Evolutionary conservation across 345 rosid species (phyloP).

Genomic region (Moricandia moricandioides): DNA sequence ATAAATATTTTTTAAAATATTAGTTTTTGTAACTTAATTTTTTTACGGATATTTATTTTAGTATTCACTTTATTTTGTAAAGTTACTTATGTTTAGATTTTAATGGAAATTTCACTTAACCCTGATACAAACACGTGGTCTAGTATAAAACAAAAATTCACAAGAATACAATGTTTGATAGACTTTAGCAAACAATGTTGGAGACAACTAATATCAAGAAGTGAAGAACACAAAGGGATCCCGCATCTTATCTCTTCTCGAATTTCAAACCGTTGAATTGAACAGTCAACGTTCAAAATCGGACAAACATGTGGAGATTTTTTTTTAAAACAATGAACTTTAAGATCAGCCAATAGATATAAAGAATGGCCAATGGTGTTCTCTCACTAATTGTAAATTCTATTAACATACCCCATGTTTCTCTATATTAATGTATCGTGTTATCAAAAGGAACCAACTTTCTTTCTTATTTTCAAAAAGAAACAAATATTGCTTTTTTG

Average conservation of each 20-base stretch:
- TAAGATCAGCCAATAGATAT: not conserved
- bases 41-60: no score
- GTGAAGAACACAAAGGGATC: not conserved
- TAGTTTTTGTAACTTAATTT: no score
- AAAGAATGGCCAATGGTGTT: not conserved
- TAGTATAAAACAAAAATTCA: not conserved
- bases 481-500: not conserved
- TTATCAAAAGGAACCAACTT: not conserved
- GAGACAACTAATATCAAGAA: not conserved
- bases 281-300: constrained; percentile 29
- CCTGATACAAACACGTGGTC: no score
- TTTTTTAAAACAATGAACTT: not conserved
- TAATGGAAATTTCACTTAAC: no score
- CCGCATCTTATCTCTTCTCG: not conserved
- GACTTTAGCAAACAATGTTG: not conserved
- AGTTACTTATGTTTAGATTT: no score
- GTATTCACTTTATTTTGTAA: no score
- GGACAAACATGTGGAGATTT: constrained; percentile 7
- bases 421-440: not conserved
- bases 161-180: not conserved
- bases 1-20: no score
- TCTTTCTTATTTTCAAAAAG: not conserved
- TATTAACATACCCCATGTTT: not conserved
- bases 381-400: not conserved
- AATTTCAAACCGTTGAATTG: constrained; percentile 6